Evolutionary conservation across 2,329 filamentous ascomycete genomes (phyloP).

Genomic region (Karstenula rhodostoma): DNA sequence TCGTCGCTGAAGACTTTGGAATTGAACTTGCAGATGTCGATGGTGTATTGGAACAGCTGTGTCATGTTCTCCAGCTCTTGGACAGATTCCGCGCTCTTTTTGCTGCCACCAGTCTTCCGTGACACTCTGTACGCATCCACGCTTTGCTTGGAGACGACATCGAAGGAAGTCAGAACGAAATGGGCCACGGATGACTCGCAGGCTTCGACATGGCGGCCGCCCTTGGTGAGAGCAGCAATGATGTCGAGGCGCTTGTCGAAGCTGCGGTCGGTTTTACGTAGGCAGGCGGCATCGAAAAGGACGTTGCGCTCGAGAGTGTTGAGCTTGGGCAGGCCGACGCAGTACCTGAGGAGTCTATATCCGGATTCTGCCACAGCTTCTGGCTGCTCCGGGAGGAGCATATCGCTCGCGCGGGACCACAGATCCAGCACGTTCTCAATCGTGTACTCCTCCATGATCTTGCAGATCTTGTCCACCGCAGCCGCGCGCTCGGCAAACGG

Average conservation of each 20-base stretch:
- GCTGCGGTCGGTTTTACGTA: constrained; percentile 36
- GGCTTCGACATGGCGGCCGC: constrained; percentile 49
- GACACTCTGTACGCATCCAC: constrained; percentile 34
- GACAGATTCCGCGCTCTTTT: constrained; percentile 31
- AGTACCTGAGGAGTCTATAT: constrained; percentile 46
- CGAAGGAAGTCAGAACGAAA: constrained; percentile 43
- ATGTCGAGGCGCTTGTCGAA: constrained; percentile 47
- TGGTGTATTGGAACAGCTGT: constrained; percentile 70
- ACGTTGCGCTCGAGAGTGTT: constrained; percentile 47
- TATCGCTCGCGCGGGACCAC: constrained; percentile 49
- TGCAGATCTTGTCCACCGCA: constrained; percentile 45
- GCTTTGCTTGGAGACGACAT: constrained; percentile 43
- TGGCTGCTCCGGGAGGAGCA: constrained; percentile 45
- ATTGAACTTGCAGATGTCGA: constrained; percentile 78
- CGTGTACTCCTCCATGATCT: constrained; percentile 45
- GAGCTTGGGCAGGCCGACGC: constrained; percentile 44
- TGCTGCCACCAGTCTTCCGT: constrained; percentile 37
- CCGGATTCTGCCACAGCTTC: constrained; percentile 44
- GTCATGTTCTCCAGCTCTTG: constrained; percentile 54
- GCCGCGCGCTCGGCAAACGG: constrained; percentile 39
- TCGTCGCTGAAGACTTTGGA: constrained; percentile 72
- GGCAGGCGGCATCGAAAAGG: constrained; percentile 48
- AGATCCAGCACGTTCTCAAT: constrained; percentile 47
- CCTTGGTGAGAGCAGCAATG: constrained; percentile 46
- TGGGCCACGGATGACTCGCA: constrained; percentile 47